Conservation (phyloP, 1,284 basidiomycete species). For the Apiotrichum veenhuisii region DNA sequence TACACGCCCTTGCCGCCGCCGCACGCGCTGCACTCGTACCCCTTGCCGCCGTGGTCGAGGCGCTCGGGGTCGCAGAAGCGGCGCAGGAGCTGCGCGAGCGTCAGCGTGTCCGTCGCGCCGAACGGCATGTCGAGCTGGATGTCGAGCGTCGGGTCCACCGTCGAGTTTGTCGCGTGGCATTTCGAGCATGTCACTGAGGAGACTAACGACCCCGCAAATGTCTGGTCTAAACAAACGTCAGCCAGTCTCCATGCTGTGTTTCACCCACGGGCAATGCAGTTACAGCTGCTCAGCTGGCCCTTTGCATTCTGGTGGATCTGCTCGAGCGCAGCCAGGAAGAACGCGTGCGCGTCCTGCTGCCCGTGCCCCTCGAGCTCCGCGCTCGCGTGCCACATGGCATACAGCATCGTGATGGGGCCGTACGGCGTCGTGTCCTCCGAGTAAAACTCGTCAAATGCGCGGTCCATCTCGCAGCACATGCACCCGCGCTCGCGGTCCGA, state of each 20-base stretch:
- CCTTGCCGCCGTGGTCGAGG: slow-evolving; percentile 35
- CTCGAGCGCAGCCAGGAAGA: slow-evolving; percentile 75
- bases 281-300: slow-evolving; percentile 61
- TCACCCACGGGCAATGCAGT: slow-evolving; percentile 72
- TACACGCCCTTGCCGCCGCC: slow-evolving; percentile 39
- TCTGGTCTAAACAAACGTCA: slow-evolving; percentile 56
- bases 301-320: slow-evolving; percentile 76
- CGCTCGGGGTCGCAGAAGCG: slow-evolving; percentile 42
- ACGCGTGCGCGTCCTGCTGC: slow-evolving; percentile 64
- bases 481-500: slow-evolving; percentile 60
- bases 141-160: slow-evolving; percentile 85
- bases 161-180: slow-evolving; percentile 67
- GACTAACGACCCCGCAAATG: slow-evolving; percentile 81
- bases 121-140: slow-evolving; percentile 73
- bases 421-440: slow-evolving; percentile 65
- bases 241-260: neutral
- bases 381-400: slow-evolving; percentile 80
- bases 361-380: slow-evolving; percentile 81
- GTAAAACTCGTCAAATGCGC: slow-evolving; percentile 81
- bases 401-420: slow-evolving; percentile 79
- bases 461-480: slow-evolving; percentile 93
- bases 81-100: slow-evolving; percentile 34
- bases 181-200: slow-evolving; percentile 84
- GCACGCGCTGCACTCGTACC: slow-evolving; percentile 46
- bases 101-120: slow-evolving; percentile 9